Evolutionary conservation across 2,329 filamentous ascomycete genomes (phyloP).

Genomic region (Pleurostoma richardsiae): DNA sequence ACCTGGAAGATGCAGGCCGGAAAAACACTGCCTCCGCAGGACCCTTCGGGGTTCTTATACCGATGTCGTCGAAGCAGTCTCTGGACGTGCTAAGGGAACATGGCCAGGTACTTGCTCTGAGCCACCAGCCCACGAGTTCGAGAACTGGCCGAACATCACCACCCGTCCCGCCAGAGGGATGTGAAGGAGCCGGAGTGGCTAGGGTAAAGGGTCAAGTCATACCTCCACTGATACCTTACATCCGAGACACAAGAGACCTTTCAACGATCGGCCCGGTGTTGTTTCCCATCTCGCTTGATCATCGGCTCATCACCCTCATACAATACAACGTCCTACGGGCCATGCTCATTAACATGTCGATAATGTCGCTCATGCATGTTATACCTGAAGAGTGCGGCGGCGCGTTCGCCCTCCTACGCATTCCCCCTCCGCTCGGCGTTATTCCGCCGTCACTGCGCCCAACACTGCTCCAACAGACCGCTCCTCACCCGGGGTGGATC

Average conservation of each 20-base stretch:
- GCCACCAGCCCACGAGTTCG: neutral
- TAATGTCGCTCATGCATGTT: neutral
- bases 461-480: neutral
- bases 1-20: neutral
- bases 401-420: neutral
- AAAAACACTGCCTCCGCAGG: neutral
- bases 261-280: neutral
- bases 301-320: slow-evolving; percentile 11
- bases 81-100: too few relatives aligned
- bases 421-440: slow-evolving; percentile 4
- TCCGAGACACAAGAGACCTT: neutral
- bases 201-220: neutral
- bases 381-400: neutral
- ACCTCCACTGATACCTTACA: neutral
- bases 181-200: neutral
- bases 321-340: slow-evolving; percentile 13
- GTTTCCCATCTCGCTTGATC: slow-evolving; percentile 10
- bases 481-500: neutral
- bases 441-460: neutral
- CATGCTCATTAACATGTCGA: neutral
- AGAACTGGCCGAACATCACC: neutral
- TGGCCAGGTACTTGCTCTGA: neutral
- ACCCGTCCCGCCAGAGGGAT: neutral
- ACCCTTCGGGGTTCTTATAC: neutral
- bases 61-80: too few relatives aligned